phyloP scores from a whole-genome alignment of 192 early-diverging fungal species.

The Thoreauomyces humboldtii region DNA sequence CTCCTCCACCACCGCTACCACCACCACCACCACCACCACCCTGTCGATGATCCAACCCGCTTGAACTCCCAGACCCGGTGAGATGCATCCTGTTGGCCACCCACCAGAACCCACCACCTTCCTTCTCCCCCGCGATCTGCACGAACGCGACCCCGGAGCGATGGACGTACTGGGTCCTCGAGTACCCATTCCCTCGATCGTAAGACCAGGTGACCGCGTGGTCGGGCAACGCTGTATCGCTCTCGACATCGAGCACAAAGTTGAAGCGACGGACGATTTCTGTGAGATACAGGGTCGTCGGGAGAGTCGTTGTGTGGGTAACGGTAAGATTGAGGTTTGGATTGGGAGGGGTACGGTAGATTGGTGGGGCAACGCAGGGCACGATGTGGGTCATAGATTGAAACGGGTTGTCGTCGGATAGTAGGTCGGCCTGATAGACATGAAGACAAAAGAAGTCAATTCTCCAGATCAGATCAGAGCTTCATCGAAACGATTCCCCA shows the following conservation, averaged over 20 bases:
- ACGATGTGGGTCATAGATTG: slow-evolving; percentile 62
- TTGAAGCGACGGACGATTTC: slow-evolving; percentile 76
- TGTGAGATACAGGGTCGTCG: slow-evolving; percentile 69
- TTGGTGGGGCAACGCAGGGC: slow-evolving; percentile 64
- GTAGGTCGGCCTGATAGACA: slow-evolving; percentile 22
- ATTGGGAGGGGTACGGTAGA: slow-evolving; percentile 40
- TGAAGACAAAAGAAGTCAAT: not conserved
- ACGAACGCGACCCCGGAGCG: slow-evolving; percentile 88
- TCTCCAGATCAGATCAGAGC: too few relatives aligned
- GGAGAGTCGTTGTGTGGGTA: slow-evolving; percentile 44
- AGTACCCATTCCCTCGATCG: slow-evolving; percentile 57
- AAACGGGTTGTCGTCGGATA: slow-evolving; percentile 87
- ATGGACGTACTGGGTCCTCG: slow-evolving; percentile 88
- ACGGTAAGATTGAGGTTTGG: slow-evolving; percentile 72
- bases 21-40: slow-evolving; percentile 16
- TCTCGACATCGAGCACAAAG: slow-evolving; percentile 93
- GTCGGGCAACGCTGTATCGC: slow-evolving; percentile 70
- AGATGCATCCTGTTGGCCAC: slow-evolving; percentile 77
- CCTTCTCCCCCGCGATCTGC: slow-evolving; percentile 66
- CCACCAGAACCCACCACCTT: slow-evolving; percentile 81
- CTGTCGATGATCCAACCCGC: not conserved
- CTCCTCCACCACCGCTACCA: not conserved
- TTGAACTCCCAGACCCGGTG: slow-evolving; percentile 37
- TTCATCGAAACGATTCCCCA: not conserved
- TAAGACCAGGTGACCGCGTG: slow-evolving; percentile 57